Base-by-base conservation (phyloP, 495 filamentous ascomycete species). In the Rhypophila decipiens region DNA sequence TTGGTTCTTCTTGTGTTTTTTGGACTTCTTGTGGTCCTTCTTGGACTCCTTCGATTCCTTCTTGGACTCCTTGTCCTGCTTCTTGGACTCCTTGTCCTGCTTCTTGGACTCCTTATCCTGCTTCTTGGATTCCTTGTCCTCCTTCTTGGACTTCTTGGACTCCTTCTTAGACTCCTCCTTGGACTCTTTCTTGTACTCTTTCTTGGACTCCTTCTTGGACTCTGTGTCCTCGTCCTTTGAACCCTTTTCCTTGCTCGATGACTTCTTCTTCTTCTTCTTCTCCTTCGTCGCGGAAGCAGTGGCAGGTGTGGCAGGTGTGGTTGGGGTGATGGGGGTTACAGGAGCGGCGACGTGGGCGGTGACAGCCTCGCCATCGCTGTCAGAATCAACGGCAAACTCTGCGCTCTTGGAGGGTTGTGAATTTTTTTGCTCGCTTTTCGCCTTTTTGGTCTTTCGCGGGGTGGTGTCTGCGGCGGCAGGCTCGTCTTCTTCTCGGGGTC, bases 381-480 rank as follows among this genome's bases (percentile, higher is more conserved):
- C 46, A 27, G 17, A n/a, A n/a, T n/a, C n/a, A n/a, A n/a, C n/a
- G n/a, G n/a, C n/a, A n/a, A n/a, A n/a, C n/a, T n/a, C n/a, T n/a
- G n/a, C n/a, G n/a, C 42, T 8, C 45, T 24, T 24, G 24, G n/a
- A 29, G 44, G 34, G 17, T 24, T 15, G 40, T 18, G 21, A 17
- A 21, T 10, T n/a, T 9, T 1, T 10, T 18, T 10, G 46, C 33
- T 54, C 57, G 46, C 59, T 64, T 48, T 68, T 75, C 13, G 59
- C 60, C 44, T 64, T 64, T 49, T 73, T 75, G 36, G 60, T 54
- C 39, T 65, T 69, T 22, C 68, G 45, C 13, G 31, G 68, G 35
- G 66, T 63, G 36, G 57, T 54, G 21, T 57, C 61, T 24, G 66
- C 61, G 3, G 51, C 43, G 9, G 53, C 56, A 8, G 47, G 7